Evolutionary conservation across 371 early-diverging fungal genomes (phyloP).

Genomic region (Lichtheimia corymbifera): DNA sequence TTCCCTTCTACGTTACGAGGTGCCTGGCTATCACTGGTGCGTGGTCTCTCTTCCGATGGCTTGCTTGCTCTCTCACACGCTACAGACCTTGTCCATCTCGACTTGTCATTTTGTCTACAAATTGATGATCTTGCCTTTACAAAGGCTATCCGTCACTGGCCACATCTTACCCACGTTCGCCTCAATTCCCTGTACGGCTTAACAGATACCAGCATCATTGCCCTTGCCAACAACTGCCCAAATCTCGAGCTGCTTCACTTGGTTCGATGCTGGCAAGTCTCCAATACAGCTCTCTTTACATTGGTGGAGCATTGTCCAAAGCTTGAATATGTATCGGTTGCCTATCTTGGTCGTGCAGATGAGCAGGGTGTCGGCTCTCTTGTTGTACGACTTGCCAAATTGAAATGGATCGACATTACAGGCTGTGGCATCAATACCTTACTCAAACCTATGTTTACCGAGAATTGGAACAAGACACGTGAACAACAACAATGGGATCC

Average conservation of each 20-base stretch:
- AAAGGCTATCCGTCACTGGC: constrained; percentile 16
- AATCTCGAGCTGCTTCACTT: constrained; percentile 32
- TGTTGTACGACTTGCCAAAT: constrained; percentile 12
- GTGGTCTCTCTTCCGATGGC: constrained; percentile 6
- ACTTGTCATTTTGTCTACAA: constrained; percentile 23
- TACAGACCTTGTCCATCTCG: constrained; percentile 17
- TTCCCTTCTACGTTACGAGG: background rate
- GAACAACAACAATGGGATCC: constrained; percentile 13
- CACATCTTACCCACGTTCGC: constrained; percentile 29
- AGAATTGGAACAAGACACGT: constrained; percentile 25
- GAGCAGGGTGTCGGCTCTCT: constrained; percentile 30
- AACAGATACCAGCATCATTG: constrained; percentile 20
- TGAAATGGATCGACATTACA: constrained; percentile 40
- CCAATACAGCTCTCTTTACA: constrained; percentile 18
- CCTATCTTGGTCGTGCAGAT: constrained; percentile 29
- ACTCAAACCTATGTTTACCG: constrained; percentile 29
- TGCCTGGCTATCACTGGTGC: constrained; percentile 12
- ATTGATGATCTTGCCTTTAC: constrained; percentile 12
- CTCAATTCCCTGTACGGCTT: constrained; percentile 36
- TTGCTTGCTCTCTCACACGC: background rate
- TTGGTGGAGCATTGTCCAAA: constrained; percentile 22
- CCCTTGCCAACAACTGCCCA: constrained; percentile 30
- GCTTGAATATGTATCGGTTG: constrained; percentile 29
- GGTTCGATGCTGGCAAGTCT: constrained; percentile 43
- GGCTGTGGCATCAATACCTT: constrained; percentile 37